Evolutionary conservation across 2,329 filamentous ascomycete species (phyloP).

Genomic region (Penicillium sp.): DNA sequence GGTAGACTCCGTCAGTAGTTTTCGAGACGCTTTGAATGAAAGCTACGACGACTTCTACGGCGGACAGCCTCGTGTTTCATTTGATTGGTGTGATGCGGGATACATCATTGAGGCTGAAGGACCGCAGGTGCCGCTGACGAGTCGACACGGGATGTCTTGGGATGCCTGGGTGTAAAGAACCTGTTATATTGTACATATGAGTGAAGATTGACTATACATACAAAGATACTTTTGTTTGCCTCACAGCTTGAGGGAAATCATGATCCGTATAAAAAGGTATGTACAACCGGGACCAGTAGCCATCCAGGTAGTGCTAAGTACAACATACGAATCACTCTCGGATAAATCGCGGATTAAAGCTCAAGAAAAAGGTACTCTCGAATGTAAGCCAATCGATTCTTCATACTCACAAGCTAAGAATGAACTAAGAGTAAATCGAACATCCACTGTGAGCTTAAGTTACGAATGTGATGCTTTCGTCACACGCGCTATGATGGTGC

Average conservation of each 20-base stretch:
- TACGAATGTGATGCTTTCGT: constrained; percentile 4
- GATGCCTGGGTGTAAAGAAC: constrained; percentile 24
- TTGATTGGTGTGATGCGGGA: constrained; percentile 36
- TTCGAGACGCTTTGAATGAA: constrained; percentile 34
- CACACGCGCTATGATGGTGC: constrained; percentile 25
- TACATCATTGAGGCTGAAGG: constrained; percentile 41
- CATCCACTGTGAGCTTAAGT: background rate
- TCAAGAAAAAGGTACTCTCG: no score
- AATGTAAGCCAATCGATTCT: background rate
- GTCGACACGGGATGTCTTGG: constrained; percentile 23
- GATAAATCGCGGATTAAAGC: background rate
- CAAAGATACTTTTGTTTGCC: no score
- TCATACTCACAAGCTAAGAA: background rate
- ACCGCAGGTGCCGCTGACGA: constrained; percentile 26
- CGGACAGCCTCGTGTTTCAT: constrained; percentile 34
- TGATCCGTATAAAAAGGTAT: no score
- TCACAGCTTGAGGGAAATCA: no score
- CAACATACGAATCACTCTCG: background rate
- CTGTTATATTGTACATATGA: background rate
- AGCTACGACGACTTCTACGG: constrained; percentile 37
- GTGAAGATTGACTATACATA: background rate
- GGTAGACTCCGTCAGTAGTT: constrained; percentile 27
- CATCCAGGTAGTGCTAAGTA: no score
- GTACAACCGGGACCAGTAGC: no score
- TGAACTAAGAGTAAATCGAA: no score